Evolutionary conservation across 1,284 basidiomycete species (phyloP), one percentile per base, ranked within the genome.

Genomic region (Rhodotorula sp.): DNA sequence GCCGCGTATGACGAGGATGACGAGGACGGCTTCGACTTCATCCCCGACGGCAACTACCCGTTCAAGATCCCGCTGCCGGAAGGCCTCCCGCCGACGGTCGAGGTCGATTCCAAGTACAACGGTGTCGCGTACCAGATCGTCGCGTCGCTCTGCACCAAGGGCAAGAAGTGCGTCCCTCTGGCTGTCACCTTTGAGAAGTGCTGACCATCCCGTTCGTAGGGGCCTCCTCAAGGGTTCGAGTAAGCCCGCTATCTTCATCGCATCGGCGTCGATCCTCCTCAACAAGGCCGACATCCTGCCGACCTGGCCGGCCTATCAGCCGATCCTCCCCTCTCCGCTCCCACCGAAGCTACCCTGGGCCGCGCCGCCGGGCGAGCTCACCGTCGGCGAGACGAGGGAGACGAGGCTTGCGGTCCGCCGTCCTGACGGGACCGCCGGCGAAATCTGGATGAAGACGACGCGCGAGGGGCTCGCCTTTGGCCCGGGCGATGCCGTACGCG

Each of bases 41-140:
- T 75, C 39, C 70, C 71, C 1, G 71, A 75, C 66, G 71, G 68
- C 27, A 73, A 70, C 50, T 75, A 72, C 29, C 66, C 71, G 36
- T 75, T 75, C 61, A 44, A 56, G 48, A 70, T 75, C 27, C 53
- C 73, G 9, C 37, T 75, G 2, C 73, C 73, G 1, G 73, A 75
- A 32, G 73, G 71, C 3, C 39, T 75, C 3, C 73, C 73, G 46
- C 71, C 73, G 19, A 55, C 68, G 5, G 48, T 61, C 60, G 73
- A 72, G 37, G 32, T 70, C 37, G 71, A 73, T 41, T 48, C 34
- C 0, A 63, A 61, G 8, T 32, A 44, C 25, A 57, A 57, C 29
- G 73, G 73, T 17, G 58, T 75, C 60, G 64, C 66, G 21, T 61
- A 67, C 50, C 70, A 72, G 66, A 60, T 75, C 63, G 73, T 75